phyloP scores from a whole-genome alignment of 257 asterid species.

The Coffea eugenioides region DNA sequence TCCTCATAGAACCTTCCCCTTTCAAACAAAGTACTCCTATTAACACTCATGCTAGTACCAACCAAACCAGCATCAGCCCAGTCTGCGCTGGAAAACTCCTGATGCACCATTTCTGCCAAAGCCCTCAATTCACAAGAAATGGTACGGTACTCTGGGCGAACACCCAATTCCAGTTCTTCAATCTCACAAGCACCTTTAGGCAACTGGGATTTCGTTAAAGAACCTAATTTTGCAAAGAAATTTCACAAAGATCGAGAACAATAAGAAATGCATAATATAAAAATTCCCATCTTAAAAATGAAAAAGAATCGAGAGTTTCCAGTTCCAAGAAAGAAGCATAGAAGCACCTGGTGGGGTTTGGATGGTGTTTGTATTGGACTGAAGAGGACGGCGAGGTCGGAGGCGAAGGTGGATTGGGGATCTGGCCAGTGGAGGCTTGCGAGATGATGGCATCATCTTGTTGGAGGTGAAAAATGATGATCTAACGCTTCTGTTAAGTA shows the following conservation, averaged over 20 bases:
- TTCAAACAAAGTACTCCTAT: conserved; percentile 61
- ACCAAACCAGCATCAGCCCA: conserved; percentile 6
- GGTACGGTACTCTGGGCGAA: conserved; percentile 66
- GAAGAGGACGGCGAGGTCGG: conserved; percentile 63
- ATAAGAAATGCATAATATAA: not conserved
- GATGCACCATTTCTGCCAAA: conserved; percentile 66
- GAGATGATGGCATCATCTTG: conserved; percentile 61
- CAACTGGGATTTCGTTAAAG: conserved; percentile 54
- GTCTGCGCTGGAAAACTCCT: conserved; percentile 42
- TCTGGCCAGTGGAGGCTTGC: conserved; percentile 86
- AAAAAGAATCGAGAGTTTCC: not conserved
- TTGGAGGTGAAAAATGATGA: not conserved
- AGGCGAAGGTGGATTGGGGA: conserved; percentile 75
- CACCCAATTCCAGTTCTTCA: conserved; percentile 26
- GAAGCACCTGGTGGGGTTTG: conserved; percentile 61
- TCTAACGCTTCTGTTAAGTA: no score
- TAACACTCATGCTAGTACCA: conserved; percentile 7
- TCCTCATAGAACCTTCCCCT: conserved; percentile 86
- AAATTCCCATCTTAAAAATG: not conserved
- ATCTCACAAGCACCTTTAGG: conserved; percentile 36
- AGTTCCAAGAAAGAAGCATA: not conserved
- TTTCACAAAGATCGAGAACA: not conserved
- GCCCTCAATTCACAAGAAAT: conserved; percentile 73
- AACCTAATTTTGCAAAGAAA: conserved; percentile 36
- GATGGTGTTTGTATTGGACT: conserved; percentile 33